Evolutionary conservation across 805 yeast genomes (phyloP).

Genomic region (Groenewaldozyma salmanticensis): DNA sequence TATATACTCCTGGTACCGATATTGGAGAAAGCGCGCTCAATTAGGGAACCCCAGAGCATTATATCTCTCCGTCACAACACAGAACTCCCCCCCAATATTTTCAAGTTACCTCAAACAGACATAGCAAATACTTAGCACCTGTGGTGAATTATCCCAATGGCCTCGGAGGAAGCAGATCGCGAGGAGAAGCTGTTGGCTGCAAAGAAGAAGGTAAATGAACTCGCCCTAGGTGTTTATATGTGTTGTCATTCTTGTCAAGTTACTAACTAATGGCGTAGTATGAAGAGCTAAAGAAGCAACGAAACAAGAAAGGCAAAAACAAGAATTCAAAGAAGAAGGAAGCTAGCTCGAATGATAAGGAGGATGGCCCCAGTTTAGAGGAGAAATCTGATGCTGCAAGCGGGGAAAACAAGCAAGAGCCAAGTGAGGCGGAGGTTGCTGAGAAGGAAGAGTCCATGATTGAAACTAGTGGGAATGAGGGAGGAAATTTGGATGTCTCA

Average conservation of each 20-base stretch:
- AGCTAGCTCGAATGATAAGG: slow-evolving; percentile 17
- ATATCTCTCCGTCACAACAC: too few relatives aligned
- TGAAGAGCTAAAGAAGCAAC: slow-evolving; percentile 59
- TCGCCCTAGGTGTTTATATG: neutral
- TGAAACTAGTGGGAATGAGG: slow-evolving; percentile 14
- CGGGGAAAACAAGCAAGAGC: slow-evolving; percentile 3
- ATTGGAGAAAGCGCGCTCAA: too few relatives aligned
- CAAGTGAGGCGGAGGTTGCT: too few relatives aligned
- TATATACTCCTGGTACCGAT: too few relatives aligned
- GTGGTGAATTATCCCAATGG: too few relatives aligned
- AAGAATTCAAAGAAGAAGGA: slow-evolving; percentile 40
- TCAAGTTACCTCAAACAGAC: too few relatives aligned
- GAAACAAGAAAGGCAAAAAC: slow-evolving; percentile 44
- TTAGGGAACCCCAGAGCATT: too few relatives aligned
- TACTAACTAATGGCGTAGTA: slow-evolving; percentile 26
- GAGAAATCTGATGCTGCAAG: neutral
- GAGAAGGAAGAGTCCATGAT: slow-evolving; percentile 6
- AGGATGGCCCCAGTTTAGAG: slow-evolving; percentile 2
- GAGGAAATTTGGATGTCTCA: slow-evolving; percentile 6
- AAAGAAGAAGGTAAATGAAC: slow-evolving; percentile 47
- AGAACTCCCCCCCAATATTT: too few relatives aligned
- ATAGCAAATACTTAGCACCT: too few relatives aligned
- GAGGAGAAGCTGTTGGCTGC: slow-evolving; percentile 67
- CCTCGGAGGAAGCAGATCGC: slow-evolving; percentile 28
- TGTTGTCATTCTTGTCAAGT: neutral